A percentile compares a stretch with the other conserved stretches of the same genome.
These are phyloP conservation scores for Trichoderma aggressivum DNA, from an alignment of 2,329 filamentous ascomycete genomes.

Conservation along the genomic window DNA sequence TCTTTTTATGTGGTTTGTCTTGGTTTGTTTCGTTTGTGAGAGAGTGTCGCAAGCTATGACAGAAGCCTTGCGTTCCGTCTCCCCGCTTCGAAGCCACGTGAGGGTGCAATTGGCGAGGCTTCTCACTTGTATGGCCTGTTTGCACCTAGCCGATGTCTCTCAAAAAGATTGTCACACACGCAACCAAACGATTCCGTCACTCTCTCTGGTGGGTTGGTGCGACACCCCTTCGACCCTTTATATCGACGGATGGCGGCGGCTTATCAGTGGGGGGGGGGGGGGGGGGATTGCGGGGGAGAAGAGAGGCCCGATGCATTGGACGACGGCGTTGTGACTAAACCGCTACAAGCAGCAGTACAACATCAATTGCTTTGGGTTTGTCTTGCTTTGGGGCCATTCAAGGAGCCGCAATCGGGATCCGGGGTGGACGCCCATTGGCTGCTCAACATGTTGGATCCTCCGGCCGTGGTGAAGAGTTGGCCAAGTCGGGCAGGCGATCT, in stretches of 20 bases:
- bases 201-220: background rate
- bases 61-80: background rate
- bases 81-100: background rate
- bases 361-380: background rate
- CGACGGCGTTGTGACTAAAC: background rate
- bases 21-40: background rate
- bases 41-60: background rate
- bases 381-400: background rate
- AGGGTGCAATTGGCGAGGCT: background rate
- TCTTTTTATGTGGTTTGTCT: background rate
- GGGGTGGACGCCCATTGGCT: background rate
- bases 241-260: constrained; percentile 19
- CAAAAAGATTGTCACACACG: background rate
- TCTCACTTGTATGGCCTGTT: background rate
- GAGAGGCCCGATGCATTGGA: too few species aligned
- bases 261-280: constrained; percentile 20
- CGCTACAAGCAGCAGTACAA: background rate
- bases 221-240: background rate
- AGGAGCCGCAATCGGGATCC: constrained; percentile 2
- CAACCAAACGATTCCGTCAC: background rate
- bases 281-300: constrained; percentile 8
- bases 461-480: background rate
- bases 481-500: constrained; percentile 12
- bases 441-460: background rate
- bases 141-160: background rate